Evolutionary conservation across 2,329 filamentous ascomycete genomes (phyloP).

Genomic region (Alternaria longipes): DNA sequence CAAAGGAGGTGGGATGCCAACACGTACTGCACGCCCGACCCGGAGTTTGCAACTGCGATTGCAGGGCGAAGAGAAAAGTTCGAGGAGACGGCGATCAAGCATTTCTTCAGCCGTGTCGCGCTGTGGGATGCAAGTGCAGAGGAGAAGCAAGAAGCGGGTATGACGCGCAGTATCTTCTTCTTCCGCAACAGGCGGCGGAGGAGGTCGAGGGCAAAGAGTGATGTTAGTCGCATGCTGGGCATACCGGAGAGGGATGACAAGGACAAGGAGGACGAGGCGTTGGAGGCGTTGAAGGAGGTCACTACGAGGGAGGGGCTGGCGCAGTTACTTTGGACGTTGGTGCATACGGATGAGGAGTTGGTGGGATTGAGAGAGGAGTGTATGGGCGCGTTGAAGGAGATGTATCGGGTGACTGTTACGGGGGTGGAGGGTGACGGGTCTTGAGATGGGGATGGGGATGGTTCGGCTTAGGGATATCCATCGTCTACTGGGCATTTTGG

Average conservation of each 20-base stretch:
- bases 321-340: slow-evolving; percentile 36
- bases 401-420: slow-evolving; percentile 23
- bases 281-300: slow-evolving; percentile 31
- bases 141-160: neutral
- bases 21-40: slow-evolving; percentile 15
- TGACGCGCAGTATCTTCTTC: slow-evolving; percentile 8
- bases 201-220: slow-evolving; percentile 15
- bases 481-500: neutral
- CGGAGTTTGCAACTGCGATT: slow-evolving; percentile 28
- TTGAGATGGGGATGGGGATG: neutral
- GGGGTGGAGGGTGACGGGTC: neutral
- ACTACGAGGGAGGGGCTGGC: slow-evolving; percentile 36
- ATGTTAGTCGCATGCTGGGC: slow-evolving; percentile 22
- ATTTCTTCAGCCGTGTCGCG: slow-evolving; percentile 33
- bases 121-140: slow-evolving; percentile 33
- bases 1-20: slow-evolving; percentile 31
- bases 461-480: neutral
- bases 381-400: slow-evolving; percentile 30
- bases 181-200: slow-evolving; percentile 9
- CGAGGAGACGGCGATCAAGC: slow-evolving; percentile 31
- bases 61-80: slow-evolving; percentile 19
- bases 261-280: slow-evolving; percentile 11
- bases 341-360: slow-evolving; percentile 24
- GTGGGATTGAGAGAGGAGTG: slow-evolving; percentile 23
- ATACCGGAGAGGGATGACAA: slow-evolving; percentile 14